Percentiles rank a stretch among this genome's conserved stretches.
phyloP scores from a whole-genome alignment of 768 basidiomycete genomes.

The Leccinum variicolor region DNA sequence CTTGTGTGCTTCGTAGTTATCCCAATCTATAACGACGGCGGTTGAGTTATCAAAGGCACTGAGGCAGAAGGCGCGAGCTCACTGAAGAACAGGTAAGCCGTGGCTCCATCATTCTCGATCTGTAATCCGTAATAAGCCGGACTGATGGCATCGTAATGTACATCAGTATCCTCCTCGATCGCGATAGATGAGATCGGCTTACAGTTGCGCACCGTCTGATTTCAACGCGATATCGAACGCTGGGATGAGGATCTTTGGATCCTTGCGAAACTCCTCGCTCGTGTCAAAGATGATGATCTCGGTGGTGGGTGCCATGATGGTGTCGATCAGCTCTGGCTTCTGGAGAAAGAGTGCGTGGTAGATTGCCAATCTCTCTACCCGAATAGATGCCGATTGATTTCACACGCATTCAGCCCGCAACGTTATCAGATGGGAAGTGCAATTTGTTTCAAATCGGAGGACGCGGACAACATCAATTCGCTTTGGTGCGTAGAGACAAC shows the following conservation, averaged over 20 bases:
- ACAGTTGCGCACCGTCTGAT: not conserved
- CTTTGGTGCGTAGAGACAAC: not conserved
- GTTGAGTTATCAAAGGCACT: not conserved
- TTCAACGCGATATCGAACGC: not conserved
- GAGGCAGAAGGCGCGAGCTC: not conserved
- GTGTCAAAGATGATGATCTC: not conserved
- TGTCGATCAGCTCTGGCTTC: not conserved
- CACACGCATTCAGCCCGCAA: too few species aligned
- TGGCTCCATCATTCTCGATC: conserved; percentile 10
- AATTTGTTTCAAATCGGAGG: too few species aligned
- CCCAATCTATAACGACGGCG: conserved; percentile 22
- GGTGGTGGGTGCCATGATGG: not conserved
- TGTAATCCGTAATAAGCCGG: conserved; percentile 12
- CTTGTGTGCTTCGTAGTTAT: conserved; percentile 20
- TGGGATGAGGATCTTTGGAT: not conserved
- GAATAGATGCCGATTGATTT: not conserved
- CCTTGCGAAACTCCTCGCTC: not conserved
- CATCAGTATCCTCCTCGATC: not conserved
- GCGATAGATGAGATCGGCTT: not conserved
- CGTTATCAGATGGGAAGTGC: too few species aligned
- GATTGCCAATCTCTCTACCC: not conserved
- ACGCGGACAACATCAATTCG: not conserved
- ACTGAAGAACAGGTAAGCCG: conserved; percentile 18
- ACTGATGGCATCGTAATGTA: not conserved
- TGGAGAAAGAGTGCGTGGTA: not conserved